A percentile compares a stretch with the other conserved stretches of the same genome.
Conservation (phyloP, 306 rosid species). For the Pyrus pyrifolia region DNA sequence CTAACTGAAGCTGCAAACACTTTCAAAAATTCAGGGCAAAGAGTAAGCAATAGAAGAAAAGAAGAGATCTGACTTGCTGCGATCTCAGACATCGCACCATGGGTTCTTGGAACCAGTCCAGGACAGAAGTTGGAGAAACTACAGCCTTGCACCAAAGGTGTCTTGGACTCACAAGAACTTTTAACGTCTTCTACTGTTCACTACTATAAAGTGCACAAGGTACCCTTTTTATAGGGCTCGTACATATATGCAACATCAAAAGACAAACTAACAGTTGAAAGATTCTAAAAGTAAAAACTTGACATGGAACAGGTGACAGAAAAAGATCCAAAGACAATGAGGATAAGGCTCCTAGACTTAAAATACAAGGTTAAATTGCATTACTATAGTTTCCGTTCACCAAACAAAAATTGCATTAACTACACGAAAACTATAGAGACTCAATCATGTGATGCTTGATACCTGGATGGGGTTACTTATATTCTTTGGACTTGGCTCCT, state of each 20-base stretch:
- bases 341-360: neutral
- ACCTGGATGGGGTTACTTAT: neutral
- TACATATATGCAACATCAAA: neutral
- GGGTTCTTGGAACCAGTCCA: neutral
- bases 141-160: neutral
- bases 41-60: neutral
- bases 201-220: neutral
- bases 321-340: neutral
- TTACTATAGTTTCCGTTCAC: neutral
- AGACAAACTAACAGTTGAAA: neutral
- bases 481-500: neutral
- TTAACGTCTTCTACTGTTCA: neutral
- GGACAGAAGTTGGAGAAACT: neutral
- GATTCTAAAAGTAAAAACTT: neutral
- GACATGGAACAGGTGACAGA: neutral
- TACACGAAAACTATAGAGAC: neutral
- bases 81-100: neutral
- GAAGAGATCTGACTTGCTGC: neutral
- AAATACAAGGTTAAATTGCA: neutral
- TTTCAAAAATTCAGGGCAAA: neutral
- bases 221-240: neutral
- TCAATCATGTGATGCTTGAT: neutral
- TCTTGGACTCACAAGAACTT: no score
- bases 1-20: slow-evolving; percentile 4
- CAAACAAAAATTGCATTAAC: neutral